Evolutionary conservation across 2,329 filamentous ascomycete genomes (phyloP).

Genomic region (Helminthosporium solani): DNA sequence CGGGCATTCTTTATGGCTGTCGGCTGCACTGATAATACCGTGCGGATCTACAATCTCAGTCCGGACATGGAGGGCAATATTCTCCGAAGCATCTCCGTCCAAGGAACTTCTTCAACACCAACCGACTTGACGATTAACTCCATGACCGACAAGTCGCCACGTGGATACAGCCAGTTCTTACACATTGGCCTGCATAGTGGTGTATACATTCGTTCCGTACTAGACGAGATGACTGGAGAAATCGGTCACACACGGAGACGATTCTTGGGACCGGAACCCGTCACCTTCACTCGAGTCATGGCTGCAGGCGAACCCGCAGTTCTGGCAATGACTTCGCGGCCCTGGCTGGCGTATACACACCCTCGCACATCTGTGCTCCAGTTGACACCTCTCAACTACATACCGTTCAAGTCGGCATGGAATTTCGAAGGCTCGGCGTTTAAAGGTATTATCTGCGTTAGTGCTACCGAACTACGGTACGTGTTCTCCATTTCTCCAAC

Average conservation of each 20-base stretch:
- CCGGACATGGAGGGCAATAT: constrained; percentile 70
- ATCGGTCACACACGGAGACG: constrained; percentile 92
- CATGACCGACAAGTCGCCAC: constrained; percentile 91
- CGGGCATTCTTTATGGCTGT: constrained; percentile 93
- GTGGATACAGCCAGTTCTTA: constrained; percentile 84
- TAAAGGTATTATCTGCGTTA: constrained; percentile 90
- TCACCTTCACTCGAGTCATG: constrained; percentile 87
- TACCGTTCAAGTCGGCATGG: constrained; percentile 88
- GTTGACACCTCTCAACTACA: constrained; percentile 87
- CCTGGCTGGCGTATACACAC: constrained; percentile 96
- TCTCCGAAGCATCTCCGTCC: constrained; percentile 89
- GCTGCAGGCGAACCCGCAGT: constrained; percentile 83
- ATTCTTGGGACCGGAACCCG: constrained; percentile 87
- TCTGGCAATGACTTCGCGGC: constrained; percentile 83
- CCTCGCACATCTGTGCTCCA: constrained; percentile 84
- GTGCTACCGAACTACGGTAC: constrained; percentile 83
- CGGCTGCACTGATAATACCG: constrained; percentile 94
- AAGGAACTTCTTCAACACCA: constrained; percentile 86
- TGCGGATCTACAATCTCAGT: constrained; percentile 86
- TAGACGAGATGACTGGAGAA: constrained; percentile 95
- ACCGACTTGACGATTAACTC: constrained; percentile 88
- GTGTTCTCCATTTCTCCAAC: constrained; percentile 27
- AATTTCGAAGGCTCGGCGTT: constrained; percentile 96
- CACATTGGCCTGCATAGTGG: constrained; percentile 96
- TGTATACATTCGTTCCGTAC: constrained; percentile 89